Evolutionary conservation across 2,329 filamentous ascomycete species (phyloP).

Genomic region (Domatiomyces catenatus): DNA sequence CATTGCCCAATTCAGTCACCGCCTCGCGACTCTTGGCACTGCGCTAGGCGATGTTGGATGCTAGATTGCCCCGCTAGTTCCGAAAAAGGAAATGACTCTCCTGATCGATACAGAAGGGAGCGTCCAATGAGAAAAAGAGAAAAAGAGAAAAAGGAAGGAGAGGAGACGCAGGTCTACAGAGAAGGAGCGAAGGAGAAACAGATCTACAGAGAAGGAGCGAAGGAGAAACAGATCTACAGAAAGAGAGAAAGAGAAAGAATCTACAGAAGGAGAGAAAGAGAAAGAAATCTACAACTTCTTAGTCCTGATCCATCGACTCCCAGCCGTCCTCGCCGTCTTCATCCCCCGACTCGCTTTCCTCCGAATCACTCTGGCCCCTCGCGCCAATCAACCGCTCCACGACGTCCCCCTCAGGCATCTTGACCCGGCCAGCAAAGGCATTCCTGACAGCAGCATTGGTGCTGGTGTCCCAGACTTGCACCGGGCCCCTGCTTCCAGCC

Average conservation of each 20-base stretch:
- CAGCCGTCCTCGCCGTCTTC: conserved; percentile 34
- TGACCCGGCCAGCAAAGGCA: conserved; percentile 62
- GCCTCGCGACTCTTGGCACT: not conserved
- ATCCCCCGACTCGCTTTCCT: conserved; percentile 51
- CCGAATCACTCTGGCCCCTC: conserved; percentile 42
- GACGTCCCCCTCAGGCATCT: conserved; percentile 44
- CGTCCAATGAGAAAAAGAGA: no score
- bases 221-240: no score
- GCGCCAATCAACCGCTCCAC: conserved; percentile 66
- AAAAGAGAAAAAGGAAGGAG: no score
- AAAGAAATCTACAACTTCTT: not conserved
- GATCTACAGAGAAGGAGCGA: no score
- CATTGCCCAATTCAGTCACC: not conserved
- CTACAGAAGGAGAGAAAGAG: no score
- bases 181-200: no score
- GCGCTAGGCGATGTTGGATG: not conserved
- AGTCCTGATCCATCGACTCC: conserved; percentile 42
- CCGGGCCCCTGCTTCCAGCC: conserved; percentile 79
- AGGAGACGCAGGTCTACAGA: no score
- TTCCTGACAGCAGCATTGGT: conserved; percentile 78
- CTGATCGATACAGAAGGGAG: not conserved
- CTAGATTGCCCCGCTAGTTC: not conserved
- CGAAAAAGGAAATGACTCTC: not conserved
- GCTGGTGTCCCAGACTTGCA: conserved; percentile 93
- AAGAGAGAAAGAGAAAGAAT: no score